phyloP scores from a whole-genome alignment of 2,329 filamentous ascomycete species.

The Pyrenophora graminea region DNA sequence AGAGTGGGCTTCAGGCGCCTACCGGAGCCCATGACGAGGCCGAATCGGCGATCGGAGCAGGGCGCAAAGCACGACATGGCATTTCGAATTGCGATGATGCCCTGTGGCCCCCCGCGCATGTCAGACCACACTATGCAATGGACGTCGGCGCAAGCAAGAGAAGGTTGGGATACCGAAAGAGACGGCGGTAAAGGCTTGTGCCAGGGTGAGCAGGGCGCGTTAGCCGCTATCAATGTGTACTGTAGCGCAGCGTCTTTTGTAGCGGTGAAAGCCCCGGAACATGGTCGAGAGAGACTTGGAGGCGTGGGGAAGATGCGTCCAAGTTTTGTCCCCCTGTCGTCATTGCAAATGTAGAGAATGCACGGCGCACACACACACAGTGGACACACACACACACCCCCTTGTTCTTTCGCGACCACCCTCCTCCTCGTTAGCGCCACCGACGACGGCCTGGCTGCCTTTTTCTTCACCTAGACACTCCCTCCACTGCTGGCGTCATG shows the following conservation, averaged over 20 bases:
- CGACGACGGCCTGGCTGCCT: neutral
- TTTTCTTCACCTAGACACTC: neutral
- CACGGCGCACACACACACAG: too few species aligned
- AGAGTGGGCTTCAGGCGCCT: too few species aligned
- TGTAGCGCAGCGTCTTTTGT: conserved; percentile 4
- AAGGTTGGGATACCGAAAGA: too few species aligned
- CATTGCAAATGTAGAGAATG: conserved; percentile 5
- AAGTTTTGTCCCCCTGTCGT: conserved; percentile 16
- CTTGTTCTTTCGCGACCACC: neutral
- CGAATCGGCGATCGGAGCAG: conserved; percentile 7
- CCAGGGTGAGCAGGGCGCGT: neutral
- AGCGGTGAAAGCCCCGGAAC: conserved; percentile 17
- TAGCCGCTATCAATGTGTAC: conserved; percentile 14
- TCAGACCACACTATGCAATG: neutral
- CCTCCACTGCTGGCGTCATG: conserved; percentile 5
- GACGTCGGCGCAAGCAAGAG: neutral
- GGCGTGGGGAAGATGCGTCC: neutral
- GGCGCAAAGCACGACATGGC: conserved; percentile 10
- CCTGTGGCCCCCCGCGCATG: neutral
- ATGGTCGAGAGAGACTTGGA: too few species aligned
- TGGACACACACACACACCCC: too few species aligned
- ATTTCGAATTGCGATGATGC: conserved; percentile 9
- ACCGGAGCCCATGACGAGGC: too few species aligned
- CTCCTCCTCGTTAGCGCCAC: conserved; percentile 7
- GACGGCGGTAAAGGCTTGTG: too few species aligned